phyloP scores from a whole-genome alignment of 305 asterid species.

The Solanum hybrid region DNA sequence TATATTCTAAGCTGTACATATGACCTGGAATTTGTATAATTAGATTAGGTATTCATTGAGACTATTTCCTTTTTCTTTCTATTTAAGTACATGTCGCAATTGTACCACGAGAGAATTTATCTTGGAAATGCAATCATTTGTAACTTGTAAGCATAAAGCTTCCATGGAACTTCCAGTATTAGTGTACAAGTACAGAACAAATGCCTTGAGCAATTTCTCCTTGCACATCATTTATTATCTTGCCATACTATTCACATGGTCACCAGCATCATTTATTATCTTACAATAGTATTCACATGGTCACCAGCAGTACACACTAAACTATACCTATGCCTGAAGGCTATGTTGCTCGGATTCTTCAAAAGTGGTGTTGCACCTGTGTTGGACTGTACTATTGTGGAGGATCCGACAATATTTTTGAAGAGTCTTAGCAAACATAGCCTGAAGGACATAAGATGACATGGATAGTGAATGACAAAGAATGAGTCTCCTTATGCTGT shows the following conservation, averaged over 20 bases:
- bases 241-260: neutral
- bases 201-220: neutral
- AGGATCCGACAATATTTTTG: neutral
- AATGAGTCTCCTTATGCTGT: neutral
- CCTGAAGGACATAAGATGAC: neutral
- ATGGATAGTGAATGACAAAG: neutral
- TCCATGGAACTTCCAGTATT: neutral
- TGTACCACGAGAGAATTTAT: neutral
- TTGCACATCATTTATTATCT: neutral
- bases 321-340: neutral
- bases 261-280: neutral
- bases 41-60: conserved; percentile 1
- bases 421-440: neutral
- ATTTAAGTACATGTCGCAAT: neutral
- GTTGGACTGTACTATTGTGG: neutral
- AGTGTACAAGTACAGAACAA: neutral
- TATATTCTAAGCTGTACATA: neutral
- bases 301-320: neutral
- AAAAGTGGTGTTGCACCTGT: neutral
- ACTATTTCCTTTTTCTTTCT: neutral
- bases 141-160: neutral
- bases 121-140: neutral
- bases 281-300: neutral
- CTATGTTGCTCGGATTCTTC: neutral
- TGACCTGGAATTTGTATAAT: neutral